Percentiles rank a stretch among this genome's conserved stretches.
Evolutionary conservation across 1,284 basidiomycete species (phyloP).

Genomic region (Pisolithus thermaeus): DNA sequence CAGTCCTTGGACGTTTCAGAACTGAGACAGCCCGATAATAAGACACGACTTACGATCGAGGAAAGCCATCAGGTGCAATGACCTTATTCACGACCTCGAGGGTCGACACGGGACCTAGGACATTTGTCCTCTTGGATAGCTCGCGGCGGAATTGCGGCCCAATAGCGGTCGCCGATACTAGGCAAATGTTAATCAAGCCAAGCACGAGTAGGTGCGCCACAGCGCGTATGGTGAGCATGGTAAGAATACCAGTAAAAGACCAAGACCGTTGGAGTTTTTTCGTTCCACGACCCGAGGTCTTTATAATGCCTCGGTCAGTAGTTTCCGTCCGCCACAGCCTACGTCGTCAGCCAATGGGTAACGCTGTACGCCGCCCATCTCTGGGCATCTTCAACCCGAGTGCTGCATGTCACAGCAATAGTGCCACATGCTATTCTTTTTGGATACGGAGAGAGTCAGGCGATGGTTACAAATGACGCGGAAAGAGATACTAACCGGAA

Average conservation of each 20-base stretch:
- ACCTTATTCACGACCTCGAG: background rate
- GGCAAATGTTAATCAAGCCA: background rate
- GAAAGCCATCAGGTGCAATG: constrained; percentile 40
- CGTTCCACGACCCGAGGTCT: too few species aligned
- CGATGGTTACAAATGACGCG: too few species aligned
- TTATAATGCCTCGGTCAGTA: too few species aligned
- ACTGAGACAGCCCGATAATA: background rate
- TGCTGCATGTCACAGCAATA: too few species aligned
- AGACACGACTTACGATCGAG: constrained; percentile 26
- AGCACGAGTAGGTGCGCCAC: background rate
- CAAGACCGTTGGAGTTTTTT: background rate
- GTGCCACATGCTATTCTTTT: too few species aligned
- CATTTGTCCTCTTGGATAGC: background rate
- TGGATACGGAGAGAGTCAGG: too few species aligned
- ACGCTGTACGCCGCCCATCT: too few species aligned
- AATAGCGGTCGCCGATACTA: background rate
- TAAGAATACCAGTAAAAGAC: background rate
- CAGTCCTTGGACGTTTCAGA: constrained; percentile 8
- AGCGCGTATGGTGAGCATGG: background rate
- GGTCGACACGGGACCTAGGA: background rate
- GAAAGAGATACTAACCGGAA: too few species aligned
- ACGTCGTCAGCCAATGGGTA: too few species aligned
- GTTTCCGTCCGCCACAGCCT: too few species aligned
- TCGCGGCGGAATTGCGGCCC: background rate
- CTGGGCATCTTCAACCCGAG: too few species aligned